Base-by-base conservation (phyloP, 169 alveolate genomes). In the Cryptosporidium meleagridis region DNA sequence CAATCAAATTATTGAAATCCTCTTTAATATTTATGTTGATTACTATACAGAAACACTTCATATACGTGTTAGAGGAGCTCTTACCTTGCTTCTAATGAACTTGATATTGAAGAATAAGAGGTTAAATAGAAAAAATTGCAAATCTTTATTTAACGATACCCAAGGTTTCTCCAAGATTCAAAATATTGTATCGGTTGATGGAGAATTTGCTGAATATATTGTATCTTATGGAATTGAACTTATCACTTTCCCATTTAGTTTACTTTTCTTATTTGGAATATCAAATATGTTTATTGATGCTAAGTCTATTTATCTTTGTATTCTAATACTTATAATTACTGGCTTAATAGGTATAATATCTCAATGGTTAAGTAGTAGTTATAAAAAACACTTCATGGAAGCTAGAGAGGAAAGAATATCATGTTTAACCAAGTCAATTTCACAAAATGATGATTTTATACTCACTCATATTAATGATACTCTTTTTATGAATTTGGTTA, bases 201-300 rank as follows among this genome's bases (percentile, higher is more conserved):
- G 89, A 1, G 89, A 80, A 23, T 80, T 80, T 80, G 48, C 89
- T 1, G 89, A 80, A 26, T 80, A 80, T 51, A 62, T 65, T 35
- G 55, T 80, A 6, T 80, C 89, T 8, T 80, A 80, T 48, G 75
- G 75, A 6, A 18, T 80, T 26, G 89, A 80, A n/a, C 48, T 80
- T 5, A 62, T 80, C 21, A 37, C 59, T 16, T 65, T 80, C n/a
- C 89, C 89, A 44, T 65, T 80, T 26, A 80, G 59, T 65, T n/a
- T 80, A 29, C 12, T 80, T 9, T 21, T 65, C 7, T 21, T 65
- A 39, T 62, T 65, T 59, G 65, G 73, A 48, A 41, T 80, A 14
- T n/a, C 89, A 10, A 80, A 62, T n/a, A 65, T 80, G 31, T 62
- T 80, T 18, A 41, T 80, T 62, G 80, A 51, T 39, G 59, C 68